phyloP scores from a whole-genome alignment of 2,329 filamentous ascomycete genomes.

The Ascochyta clinopodiicola region DNA sequence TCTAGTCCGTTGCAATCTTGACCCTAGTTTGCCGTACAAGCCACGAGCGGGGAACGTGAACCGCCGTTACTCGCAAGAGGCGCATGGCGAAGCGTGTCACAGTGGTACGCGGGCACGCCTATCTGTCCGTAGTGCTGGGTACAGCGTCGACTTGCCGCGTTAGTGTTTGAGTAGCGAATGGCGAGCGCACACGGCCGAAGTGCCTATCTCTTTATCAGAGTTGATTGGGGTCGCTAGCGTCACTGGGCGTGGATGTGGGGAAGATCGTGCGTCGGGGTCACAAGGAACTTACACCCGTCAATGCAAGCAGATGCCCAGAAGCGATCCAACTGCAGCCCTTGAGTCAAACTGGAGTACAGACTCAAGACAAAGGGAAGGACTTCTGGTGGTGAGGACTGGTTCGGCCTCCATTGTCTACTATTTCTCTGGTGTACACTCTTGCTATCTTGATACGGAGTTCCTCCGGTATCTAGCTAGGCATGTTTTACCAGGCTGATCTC shows the following conservation, averaged over 20 bases:
- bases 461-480: slow-evolving; percentile 18
- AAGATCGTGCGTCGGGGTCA: slow-evolving; percentile 4
- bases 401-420: neutral
- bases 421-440: neutral
- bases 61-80: slow-evolving; percentile 7
- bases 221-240: slow-evolving; percentile 14
- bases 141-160: slow-evolving; percentile 14
- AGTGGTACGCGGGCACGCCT: slow-evolving; percentile 12
- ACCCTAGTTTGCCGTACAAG: neutral
- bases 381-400: neutral
- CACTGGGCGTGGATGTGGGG: slow-evolving; percentile 6
- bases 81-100: slow-evolving; percentile 6
- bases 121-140: slow-evolving; percentile 9
- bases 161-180: slow-evolving; percentile 12
- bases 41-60: slow-evolving; percentile 18
- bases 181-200: neutral
- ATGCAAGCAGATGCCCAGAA: slow-evolving; percentile 3
- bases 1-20: slow-evolving; percentile 14
- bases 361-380: neutral
- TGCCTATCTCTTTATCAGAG: slow-evolving; percentile 18
- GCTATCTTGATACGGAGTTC: slow-evolving; percentile 14
- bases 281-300: slow-evolving; percentile 1
- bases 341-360: neutral
- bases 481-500: slow-evolving; percentile 10
- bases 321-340: neutral